Conservation (phyloP, 1,284 basidiomycete genomes). For the Neolentinus lepideus region DNA sequence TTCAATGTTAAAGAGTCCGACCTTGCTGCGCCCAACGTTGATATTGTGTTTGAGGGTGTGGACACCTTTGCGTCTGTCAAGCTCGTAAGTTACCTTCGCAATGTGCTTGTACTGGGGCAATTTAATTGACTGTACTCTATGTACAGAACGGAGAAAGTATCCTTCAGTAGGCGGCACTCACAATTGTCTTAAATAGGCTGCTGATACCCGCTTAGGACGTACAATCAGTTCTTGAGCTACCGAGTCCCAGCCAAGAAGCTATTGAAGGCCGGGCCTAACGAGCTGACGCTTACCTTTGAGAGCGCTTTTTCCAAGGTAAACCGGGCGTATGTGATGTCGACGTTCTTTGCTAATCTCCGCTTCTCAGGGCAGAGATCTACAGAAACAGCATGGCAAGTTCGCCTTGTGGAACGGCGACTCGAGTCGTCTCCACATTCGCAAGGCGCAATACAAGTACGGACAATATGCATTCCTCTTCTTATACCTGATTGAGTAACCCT, state of each 20-base stretch:
- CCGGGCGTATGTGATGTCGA: background rate
- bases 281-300: conserved; percentile 63
- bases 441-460: conserved; percentile 79
- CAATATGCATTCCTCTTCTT: background rate
- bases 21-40: conserved; percentile 40
- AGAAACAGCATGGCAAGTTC: conserved; percentile 53
- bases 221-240: conserved; percentile 77
- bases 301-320: conserved; percentile 69
- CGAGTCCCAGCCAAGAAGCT: conserved; percentile 49
- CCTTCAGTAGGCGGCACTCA: conserved; percentile 38
- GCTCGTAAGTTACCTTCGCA: conserved; percentile 41
- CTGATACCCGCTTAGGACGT: conserved; percentile 32
- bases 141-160: conserved; percentile 64
- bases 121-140: background rate
- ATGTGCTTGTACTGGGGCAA: background rate
- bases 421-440: conserved; percentile 79
- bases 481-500: background rate
- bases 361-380: conserved; percentile 53
- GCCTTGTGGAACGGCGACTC: conserved; percentile 84
- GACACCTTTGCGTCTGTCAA: conserved; percentile 76
- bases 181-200: background rate
- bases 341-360: conserved; percentile 1
- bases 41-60: conserved; percentile 82
- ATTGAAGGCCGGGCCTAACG: conserved; percentile 55
- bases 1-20: conserved; percentile 50